Percentiles rank a stretch among this genome's conserved stretches.
Evolutionary conservation across 495 filamentous ascomycete species (phyloP).

Genomic region (Neurospora sp.): DNA sequence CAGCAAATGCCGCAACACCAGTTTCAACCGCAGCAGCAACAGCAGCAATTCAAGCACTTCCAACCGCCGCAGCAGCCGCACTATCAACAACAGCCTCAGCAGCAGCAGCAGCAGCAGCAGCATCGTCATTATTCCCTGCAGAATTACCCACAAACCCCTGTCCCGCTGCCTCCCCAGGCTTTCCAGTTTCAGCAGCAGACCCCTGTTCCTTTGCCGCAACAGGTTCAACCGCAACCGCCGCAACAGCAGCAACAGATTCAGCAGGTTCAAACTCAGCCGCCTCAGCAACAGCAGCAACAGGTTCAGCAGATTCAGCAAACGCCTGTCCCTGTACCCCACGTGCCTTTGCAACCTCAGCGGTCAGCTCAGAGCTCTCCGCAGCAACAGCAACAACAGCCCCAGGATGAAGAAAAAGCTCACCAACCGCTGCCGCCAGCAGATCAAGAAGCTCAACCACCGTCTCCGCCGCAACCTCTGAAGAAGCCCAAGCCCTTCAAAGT

Average conservation of each 20-base stretch:
- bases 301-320: background rate
- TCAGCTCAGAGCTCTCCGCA: background rate
- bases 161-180: background rate
- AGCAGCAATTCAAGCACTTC: background rate
- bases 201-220: background rate
- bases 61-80: background rate
- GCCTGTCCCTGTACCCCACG: background rate
- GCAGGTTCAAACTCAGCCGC: background rate
- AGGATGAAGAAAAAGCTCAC: conserved; percentile 4
- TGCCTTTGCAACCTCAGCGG: background rate
- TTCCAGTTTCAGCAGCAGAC: background rate
- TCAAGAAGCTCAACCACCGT: background rate
- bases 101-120: background rate
- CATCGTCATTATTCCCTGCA: background rate
- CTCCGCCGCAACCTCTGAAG: background rate
- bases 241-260: background rate
- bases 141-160: background rate
- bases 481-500: background rate
- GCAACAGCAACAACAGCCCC: conserved; percentile 7
- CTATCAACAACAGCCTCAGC: background rate
- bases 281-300: conserved; percentile 1
- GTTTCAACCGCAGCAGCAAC: background rate
- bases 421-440: background rate
- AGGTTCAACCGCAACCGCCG: background rate
- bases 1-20: conserved; percentile 6